Conservation (phyloP, 2,329 filamentous ascomycete genomes). For the Pestalotiopsis sp. region DNA sequence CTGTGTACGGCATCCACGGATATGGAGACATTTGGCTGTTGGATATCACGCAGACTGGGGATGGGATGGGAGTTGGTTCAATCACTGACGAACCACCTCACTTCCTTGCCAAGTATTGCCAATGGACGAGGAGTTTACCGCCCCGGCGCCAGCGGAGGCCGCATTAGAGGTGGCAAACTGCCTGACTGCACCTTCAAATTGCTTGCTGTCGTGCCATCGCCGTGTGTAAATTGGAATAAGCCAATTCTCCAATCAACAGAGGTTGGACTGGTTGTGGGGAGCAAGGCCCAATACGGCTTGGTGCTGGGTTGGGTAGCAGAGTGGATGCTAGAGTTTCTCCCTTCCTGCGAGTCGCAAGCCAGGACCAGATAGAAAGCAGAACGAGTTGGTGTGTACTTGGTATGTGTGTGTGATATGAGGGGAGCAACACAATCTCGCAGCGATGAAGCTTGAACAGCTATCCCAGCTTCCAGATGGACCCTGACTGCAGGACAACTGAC, state of each 20-base stretch:
- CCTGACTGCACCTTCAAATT: background rate
- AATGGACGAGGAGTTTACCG: background rate
- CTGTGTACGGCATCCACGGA: background rate
- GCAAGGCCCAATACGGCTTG: background rate
- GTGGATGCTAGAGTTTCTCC: too few species aligned
- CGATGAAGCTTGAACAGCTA: background rate
- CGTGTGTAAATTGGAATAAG: background rate
- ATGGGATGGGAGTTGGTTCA: background rate
- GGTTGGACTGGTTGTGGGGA: background rate
- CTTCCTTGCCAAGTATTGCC: background rate
- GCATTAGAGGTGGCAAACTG: background rate
- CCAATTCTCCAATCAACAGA: background rate
- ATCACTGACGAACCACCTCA: background rate
- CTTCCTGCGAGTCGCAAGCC: too few species aligned
- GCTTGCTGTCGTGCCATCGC: background rate
- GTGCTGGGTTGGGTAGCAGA: too few species aligned
- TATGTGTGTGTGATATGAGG: too few species aligned
- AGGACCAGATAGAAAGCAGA: too few species aligned
- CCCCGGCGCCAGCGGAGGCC: background rate
- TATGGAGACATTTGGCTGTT: background rate
- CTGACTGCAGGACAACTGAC: background rate
- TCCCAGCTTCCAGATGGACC: background rate
- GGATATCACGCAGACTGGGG: background rate
- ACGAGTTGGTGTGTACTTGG: too few species aligned
- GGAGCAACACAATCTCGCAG: too few species aligned